Conservation (phyloP, 1,139 yeast species). For the Debaryomyces fabryi region DNA sequence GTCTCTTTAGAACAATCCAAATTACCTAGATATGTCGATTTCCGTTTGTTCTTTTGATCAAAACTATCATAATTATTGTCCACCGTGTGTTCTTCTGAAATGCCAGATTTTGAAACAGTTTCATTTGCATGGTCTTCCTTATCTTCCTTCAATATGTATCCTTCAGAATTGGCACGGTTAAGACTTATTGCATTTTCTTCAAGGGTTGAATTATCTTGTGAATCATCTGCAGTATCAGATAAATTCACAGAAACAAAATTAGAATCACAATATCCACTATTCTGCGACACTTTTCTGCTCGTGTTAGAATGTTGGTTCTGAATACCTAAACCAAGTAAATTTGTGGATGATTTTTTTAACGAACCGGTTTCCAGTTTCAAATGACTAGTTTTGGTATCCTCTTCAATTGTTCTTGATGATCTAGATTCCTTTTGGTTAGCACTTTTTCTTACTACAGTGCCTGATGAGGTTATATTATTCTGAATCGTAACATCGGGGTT, state of each 20-base stretch:
- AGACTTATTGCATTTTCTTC: constrained; percentile 19
- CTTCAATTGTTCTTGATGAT: constrained; percentile 7
- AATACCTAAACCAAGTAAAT: constrained; percentile 39
- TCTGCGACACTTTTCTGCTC: constrained; percentile 10
- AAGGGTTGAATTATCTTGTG: constrained; percentile 19
- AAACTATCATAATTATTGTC: constrained; percentile 37
- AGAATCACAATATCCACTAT: constrained; percentile 4
- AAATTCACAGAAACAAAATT: constrained; percentile 28
- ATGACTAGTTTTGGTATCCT: constrained; percentile 5
- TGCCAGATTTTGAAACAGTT: constrained; percentile 23
- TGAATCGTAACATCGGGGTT: constrained; percentile 35
- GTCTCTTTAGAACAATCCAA: constrained; percentile 30
- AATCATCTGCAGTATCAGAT: constrained; percentile 24
- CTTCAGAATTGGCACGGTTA: constrained; percentile 26
- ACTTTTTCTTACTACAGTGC: constrained; percentile 34
- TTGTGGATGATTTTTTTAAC: constrained; percentile 28
- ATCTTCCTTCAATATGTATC: not conserved
- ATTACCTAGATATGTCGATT: constrained; percentile 29
- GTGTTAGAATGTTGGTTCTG: constrained; percentile 13
- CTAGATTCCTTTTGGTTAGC: not conserved
- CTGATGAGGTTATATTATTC: constrained; percentile 30
- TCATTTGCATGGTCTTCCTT: not conserved
- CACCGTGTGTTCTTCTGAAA: constrained; percentile 34
- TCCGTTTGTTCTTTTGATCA: constrained; percentile 26
- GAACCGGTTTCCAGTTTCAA: constrained; percentile 17